Base-by-base conservation (phyloP, 1,284 basidiomycete genomes). In the Xanthoconium separans region DNA sequence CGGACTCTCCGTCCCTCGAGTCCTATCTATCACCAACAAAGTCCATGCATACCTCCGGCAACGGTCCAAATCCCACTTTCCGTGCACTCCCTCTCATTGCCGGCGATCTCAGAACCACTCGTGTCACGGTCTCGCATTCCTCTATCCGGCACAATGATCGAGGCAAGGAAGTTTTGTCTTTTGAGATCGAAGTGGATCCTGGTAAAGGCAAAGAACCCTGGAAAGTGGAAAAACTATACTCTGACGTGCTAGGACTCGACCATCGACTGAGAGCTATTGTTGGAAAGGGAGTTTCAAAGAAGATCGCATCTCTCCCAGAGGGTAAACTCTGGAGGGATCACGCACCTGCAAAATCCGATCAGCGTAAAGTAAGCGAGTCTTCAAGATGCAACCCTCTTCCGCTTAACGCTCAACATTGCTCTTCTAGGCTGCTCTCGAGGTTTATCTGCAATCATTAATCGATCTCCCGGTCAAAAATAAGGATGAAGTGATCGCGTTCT, bases 271-370 rank as follows among this genome's bases (percentile, higher is more conserved):
- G 87, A 66, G 69, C 77, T 63, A 80, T 78, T 55, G 87, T 91
- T 58, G 87, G 78, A 4, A 87, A 82, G 68, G 83, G 81, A 61
- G 77, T 89, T 45, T 80, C 80, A 27, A 91, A 93, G 75, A 91
- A 85, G 72, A 84, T 98, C 51, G 84, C 81, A 20, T 79, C 77
- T 43, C 71, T 99, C 53, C 96, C 96, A 2, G 96, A 99, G 68
- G 91, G 91, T 50, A 89, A 87, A 70, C 77, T 97, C 10, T 98
- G 96, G 89, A 95, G 87, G 70, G 96, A 98, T 73, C 93, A 97
- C 71, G 95, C 95, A 3, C 95, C 96, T 12, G 92, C 92, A 50
- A 95, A 93, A 74, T 93, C 95, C 37, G 96, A 98, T 76, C 93
- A 95, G 70, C 78, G 95, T 60, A 97, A 96, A 78, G 91, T 90